Conservation (phyloP, 176 grass and related monocot genomes). For the Miscanthus lutarioriparius region DNA sequence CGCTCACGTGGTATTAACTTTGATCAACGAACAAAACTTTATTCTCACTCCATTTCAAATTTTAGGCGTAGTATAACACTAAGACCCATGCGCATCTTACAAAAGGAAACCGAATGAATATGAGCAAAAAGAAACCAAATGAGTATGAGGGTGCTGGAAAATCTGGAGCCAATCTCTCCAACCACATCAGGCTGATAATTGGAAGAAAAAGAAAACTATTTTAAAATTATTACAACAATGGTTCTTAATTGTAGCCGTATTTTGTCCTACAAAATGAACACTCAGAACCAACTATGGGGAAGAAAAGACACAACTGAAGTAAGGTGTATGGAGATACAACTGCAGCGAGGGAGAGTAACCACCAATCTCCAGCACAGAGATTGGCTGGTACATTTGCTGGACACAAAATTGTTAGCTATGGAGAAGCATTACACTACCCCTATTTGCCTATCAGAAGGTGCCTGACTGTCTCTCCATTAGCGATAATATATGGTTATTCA, state of each 20-base stretch:
- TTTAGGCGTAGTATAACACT: neutral
- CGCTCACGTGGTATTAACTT: neutral
- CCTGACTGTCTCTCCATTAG: neutral
- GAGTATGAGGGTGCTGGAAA: slow-evolving; percentile 46
- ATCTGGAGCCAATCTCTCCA: slow-evolving; percentile 44
- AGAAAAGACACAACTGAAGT: neutral
- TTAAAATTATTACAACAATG: neutral
- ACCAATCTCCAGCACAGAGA: neutral
- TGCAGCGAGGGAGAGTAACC: neutral
- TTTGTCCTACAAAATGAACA: neutral
- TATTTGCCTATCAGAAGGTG: neutral
- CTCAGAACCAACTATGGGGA: neutral
- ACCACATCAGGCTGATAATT: neutral
- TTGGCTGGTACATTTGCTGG: neutral
- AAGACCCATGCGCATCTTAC: neutral
- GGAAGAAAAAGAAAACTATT: neutral
- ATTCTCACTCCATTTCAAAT: neutral
- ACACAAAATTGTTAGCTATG: neutral
- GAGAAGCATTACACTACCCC: neutral
- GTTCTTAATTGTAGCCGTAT: slow-evolving; percentile 47
- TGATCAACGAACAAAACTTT: neutral
- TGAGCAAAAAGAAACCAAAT: neutral
- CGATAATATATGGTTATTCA: neutral
- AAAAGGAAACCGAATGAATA: neutral
- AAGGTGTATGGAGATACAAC: neutral